Evolutionary conservation across 345 rosid species (phyloP).

Genomic region (Acer saccharum): DNA sequence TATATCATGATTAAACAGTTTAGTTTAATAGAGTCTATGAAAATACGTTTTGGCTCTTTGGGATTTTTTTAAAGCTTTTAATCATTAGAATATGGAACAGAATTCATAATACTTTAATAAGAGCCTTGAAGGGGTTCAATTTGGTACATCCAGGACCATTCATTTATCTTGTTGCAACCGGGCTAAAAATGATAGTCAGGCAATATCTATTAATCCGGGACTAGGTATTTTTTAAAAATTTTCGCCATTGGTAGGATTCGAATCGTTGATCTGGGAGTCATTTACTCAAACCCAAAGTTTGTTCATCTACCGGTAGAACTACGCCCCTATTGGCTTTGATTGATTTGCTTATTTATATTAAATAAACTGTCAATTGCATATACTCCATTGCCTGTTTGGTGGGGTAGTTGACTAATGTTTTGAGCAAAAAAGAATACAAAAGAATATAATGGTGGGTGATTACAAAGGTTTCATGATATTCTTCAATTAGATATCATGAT

Average conservation of each 20-base stretch:
- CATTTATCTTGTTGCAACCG: background rate
- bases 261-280: too few relatives aligned
- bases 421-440: constrained; percentile 10
- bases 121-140: background rate
- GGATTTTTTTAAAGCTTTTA: background rate
- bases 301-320: too few relatives aligned
- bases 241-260: too few relatives aligned
- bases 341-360: background rate
- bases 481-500: constrained; percentile 10
- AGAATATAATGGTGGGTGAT: constrained; percentile 10
- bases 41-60: constrained; percentile 2
- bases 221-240: too few relatives aligned
- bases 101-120: background rate
- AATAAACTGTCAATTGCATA: background rate
- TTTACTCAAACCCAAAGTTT: too few relatives aligned
- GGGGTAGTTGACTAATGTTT: background rate
- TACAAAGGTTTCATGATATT: background rate
- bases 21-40: background rate
- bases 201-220: too few relatives aligned
- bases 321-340: background rate
- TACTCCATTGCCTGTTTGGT: background rate
- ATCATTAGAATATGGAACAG: constrained; percentile 4
- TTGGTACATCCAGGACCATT: background rate
- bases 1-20: constrained; percentile 18
- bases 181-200: too few relatives aligned